Base-by-base conservation (phyloP, 2,329 filamentous ascomycete genomes). In the Xylariaceae sp. region DNA sequence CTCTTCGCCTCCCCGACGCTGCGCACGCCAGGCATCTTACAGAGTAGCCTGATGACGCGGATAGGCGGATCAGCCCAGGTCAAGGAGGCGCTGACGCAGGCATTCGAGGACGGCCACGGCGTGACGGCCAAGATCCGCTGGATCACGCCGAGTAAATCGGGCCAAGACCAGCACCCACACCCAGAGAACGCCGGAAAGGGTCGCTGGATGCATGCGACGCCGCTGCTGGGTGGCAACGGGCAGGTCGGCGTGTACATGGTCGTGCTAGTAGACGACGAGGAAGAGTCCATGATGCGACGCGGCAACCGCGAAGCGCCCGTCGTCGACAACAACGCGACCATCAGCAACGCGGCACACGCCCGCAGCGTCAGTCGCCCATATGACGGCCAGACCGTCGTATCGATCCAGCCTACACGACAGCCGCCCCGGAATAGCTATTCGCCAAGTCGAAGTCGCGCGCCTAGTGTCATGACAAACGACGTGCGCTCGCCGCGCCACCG, bases 211-310 rank as follows among this genome's bases (percentile, higher is more conserved):
- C 88, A 91, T 66, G 88, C 86, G 63, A 91, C 88, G 18, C 88
- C 88, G 2, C 71, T 91, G 3, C 69, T 88, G 3, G 87, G 86
- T 2, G 77, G 77, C 40, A 84, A 84, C 56, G 84, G 85, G 1
- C 74, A 80, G 3, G 82, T 91, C 0, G 88, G 88, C 14, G 87
- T 90, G 0, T 91, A 88, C 88, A 88, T 91, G 84, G 76, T 90
- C 6, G 78, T 90, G 1, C 75, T 91, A 13, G 82, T 89, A 3
- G 86, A 90, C 56, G 84, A 84, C 48, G 83, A 88, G 42, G 70
- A 56, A 28, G 61, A 58, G 39, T n/a, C n/a, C n/a, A n/a, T n/a
- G n/a, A n/a, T n/a, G n/a, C n/a, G n/a, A n/a, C n/a, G n/a, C n/a
- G n/a, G n/a, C n/a, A n/a, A n/a, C n/a, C n/a, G n/a, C n/a, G n/a